A percentile compares a stretch with the other conserved stretches of the same genome.
Evolutionary conservation across 1,284 basidiomycete genomes (phyloP).

Genomic region (Mycosarcoma maydis): DNA sequence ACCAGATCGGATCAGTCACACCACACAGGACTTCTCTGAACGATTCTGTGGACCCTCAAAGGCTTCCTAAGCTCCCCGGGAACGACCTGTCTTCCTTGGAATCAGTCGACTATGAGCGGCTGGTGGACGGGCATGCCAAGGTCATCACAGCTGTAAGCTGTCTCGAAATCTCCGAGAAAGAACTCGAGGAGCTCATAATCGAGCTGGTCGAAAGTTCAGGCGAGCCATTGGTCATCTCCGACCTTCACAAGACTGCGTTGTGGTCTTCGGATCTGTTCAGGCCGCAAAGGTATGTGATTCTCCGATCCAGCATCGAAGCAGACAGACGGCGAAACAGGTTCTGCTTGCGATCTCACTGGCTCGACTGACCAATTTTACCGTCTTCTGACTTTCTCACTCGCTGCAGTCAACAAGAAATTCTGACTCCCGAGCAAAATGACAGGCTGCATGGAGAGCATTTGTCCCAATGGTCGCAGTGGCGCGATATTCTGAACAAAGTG

Average conservation of each 20-base stretch:
- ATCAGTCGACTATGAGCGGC: constrained; percentile 4
- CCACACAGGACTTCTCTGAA: not conserved
- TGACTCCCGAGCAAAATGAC: constrained; percentile 3
- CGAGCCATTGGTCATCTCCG: constrained; percentile 32
- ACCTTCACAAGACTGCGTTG: constrained; percentile 18
- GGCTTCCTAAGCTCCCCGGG: not conserved
- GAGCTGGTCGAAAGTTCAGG: constrained; percentile 17
- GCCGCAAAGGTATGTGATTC: constrained; percentile 7
- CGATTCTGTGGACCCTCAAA: not conserved
- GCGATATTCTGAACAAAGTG: constrained; percentile 1
- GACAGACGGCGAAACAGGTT: not conserved
- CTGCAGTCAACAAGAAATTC: constrained; percentile 1
- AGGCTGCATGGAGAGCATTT: constrained; percentile 27
- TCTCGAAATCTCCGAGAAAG: constrained; percentile 3
- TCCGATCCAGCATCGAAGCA: constrained; percentile 1
- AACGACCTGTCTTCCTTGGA: constrained; percentile 14
- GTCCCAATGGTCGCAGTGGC: constrained; percentile 9
- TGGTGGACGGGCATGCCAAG: not conserved
- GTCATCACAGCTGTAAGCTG: constrained; percentile 16
- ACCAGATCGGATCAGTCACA: too few species aligned
- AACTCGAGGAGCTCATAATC: constrained; percentile 19
- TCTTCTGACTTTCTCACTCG: constrained; percentile 11
- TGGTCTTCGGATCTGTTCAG: constrained; percentile 26
- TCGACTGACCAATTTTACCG: constrained; percentile 1
- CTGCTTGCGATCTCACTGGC: constrained; percentile 11